Evolutionary conservation across 805 yeast genomes (phyloP).

Genomic region (Ogataea glucozyma): DNA sequence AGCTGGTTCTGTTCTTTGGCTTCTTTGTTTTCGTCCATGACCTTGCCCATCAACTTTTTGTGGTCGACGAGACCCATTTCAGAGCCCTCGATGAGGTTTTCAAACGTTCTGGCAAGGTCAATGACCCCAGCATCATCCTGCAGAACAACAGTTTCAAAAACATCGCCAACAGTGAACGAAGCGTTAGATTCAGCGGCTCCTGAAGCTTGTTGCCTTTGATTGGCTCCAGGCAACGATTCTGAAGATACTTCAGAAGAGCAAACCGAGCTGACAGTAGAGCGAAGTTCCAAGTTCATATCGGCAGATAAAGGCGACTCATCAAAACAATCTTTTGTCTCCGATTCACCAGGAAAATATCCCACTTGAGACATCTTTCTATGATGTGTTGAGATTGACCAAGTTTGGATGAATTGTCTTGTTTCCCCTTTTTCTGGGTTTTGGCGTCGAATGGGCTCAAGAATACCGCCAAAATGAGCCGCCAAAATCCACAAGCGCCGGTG

Average conservation of each 20-base stretch:
- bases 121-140: slow-evolving; percentile 11
- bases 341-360: background rate
- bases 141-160: slow-evolving; percentile 8
- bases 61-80: slow-evolving; percentile 7
- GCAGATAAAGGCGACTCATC: slow-evolving; percentile 16
- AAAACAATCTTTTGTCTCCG: slow-evolving; percentile 8
- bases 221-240: slow-evolving; percentile 12
- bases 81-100: slow-evolving; percentile 11
- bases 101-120: slow-evolving; percentile 11
- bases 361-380: background rate
- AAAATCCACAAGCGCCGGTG: background rate
- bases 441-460: background rate
- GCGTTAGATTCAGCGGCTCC: slow-evolving; percentile 2
- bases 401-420: too few relatives aligned
- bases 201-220: slow-evolving; percentile 1
- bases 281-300: slow-evolving; percentile 14
- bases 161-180: slow-evolving; percentile 12
- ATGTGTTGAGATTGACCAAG: too few relatives aligned
- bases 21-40: slow-evolving; percentile 7
- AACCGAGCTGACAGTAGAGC: slow-evolving; percentile 11
- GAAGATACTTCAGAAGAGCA: slow-evolving; percentile 17
- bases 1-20: slow-evolving; percentile 18
- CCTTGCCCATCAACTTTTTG: slow-evolving; percentile 2
- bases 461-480: background rate
- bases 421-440: background rate